Conservation (phyloP, 2,329 filamentous ascomycete genomes). For the Fusarium piperis region DNA sequence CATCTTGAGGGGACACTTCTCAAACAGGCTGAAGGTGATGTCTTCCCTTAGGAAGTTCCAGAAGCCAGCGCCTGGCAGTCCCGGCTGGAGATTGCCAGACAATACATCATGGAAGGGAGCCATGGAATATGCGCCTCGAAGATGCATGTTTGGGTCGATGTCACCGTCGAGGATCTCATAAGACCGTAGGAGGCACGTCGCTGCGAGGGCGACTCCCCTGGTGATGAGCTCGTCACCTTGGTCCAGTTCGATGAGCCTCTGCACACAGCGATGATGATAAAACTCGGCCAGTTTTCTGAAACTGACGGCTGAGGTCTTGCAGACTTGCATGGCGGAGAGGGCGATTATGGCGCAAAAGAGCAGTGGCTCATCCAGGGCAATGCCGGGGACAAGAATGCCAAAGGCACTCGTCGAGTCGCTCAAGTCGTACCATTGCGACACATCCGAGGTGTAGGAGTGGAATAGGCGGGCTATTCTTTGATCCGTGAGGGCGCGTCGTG, state of each 20-base stretch:
- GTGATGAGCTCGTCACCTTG: slow-evolving; percentile 43
- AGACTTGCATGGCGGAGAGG: slow-evolving; percentile 54
- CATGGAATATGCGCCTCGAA: slow-evolving; percentile 58
- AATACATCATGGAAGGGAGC: slow-evolving; percentile 43
- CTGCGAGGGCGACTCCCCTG: slow-evolving; percentile 54
- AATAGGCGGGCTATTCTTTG: slow-evolving; percentile 50
- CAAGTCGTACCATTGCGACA: slow-evolving; percentile 60
- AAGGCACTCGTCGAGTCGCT: slow-evolving; percentile 52
- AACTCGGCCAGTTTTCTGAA: slow-evolving; percentile 46
- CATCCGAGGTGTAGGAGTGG: slow-evolving; percentile 49
- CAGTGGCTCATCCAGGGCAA: slow-evolving; percentile 52
- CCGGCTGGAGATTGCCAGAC: slow-evolving; percentile 33
- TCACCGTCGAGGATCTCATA: slow-evolving; percentile 59
- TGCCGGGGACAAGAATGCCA: slow-evolving; percentile 45
- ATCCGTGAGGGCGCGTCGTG: slow-evolving; percentile 44
- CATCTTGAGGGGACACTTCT: slow-evolving; percentile 54
- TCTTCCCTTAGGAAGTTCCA: slow-evolving; percentile 64
- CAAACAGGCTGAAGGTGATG: slow-evolving; percentile 62
- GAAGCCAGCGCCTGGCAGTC: slow-evolving; percentile 53
- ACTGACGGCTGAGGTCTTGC: slow-evolving; percentile 44
- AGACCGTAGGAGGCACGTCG: slow-evolving; percentile 58
- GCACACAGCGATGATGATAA: slow-evolving; percentile 54
- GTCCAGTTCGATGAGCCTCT: slow-evolving; percentile 50
- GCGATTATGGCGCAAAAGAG: slow-evolving; percentile 57
- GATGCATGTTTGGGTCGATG: slow-evolving; percentile 54